phyloP scores from a whole-genome alignment of 352 stramenopile genomes.

The Globisporangium nagaii region DNA sequence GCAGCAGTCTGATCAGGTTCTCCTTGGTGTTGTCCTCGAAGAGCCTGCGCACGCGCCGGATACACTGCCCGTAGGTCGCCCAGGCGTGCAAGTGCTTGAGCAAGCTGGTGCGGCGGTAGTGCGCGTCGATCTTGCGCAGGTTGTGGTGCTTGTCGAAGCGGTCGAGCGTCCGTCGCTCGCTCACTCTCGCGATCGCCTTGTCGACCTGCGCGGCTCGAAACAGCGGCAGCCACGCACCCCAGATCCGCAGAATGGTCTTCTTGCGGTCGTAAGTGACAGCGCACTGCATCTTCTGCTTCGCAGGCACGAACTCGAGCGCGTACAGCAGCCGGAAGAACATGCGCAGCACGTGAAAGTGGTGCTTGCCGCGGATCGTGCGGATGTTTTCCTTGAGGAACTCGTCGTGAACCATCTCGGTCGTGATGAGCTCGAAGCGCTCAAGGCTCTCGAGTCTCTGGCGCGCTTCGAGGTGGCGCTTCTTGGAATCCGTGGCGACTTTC shows the following conservation, averaged over 20 bases:
- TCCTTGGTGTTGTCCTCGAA: constrained; percentile 58
- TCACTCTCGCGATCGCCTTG: constrained; percentile 38
- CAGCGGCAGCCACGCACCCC: constrained; percentile 32
- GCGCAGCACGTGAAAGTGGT: constrained; percentile 26
- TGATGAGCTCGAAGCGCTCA: constrained; percentile 64
- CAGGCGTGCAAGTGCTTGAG: constrained; percentile 58
- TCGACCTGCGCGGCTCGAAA: constrained; percentile 59
- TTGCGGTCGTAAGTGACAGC: constrained; percentile 31
- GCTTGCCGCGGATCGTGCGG: constrained; percentile 31
- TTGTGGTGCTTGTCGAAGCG: constrained; percentile 69
- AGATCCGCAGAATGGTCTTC: constrained; percentile 24
- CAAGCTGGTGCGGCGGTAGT: constrained; percentile 42
- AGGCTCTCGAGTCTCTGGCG: constrained; percentile 50
- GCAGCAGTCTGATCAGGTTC: constrained; percentile 30
- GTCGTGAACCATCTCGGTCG: constrained; percentile 69
- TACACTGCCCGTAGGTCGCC: constrained; percentile 35
- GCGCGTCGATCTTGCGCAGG: constrained; percentile 59
- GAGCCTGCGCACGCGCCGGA: constrained; percentile 49
- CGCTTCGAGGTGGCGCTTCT: constrained; percentile 38
- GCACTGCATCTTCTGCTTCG: constrained; percentile 29
- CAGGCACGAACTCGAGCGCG: constrained; percentile 31
- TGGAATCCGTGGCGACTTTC: constrained; percentile 31
- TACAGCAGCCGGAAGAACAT: constrained; percentile 54
- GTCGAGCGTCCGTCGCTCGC: constrained; percentile 50
- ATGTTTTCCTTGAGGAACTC: constrained; percentile 80